These are phyloP conservation scores for Venturia oleaginea DNA, from an alignment of 2,329 filamentous ascomycete species.

Conservation along the genomic window DNA sequence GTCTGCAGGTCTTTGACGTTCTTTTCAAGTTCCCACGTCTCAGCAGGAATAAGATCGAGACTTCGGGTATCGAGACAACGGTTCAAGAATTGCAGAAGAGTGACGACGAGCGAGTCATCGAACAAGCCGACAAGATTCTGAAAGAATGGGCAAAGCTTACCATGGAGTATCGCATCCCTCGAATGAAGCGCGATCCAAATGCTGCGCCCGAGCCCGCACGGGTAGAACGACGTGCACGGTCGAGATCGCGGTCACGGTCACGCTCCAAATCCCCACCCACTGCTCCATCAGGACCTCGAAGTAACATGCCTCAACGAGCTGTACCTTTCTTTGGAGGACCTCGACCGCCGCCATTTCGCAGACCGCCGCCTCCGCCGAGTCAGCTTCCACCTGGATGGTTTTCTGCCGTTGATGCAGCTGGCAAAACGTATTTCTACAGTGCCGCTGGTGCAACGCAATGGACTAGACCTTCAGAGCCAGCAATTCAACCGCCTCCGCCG, in stretches of 20 bases:
- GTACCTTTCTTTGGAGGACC: slow-evolving; percentile 47
- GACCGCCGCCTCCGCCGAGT: slow-evolving; percentile 37
- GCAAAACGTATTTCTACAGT: slow-evolving; percentile 79
- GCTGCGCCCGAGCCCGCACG: slow-evolving; percentile 50
- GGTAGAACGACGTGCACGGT: slow-evolving; percentile 44
- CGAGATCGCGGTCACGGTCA: slow-evolving; percentile 39
- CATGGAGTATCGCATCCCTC: slow-evolving; percentile 83
- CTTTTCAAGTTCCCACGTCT: slow-evolving; percentile 80
- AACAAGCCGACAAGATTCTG: slow-evolving; percentile 61
- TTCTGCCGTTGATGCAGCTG: slow-evolving; percentile 58
- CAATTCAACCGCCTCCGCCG: slow-evolving; percentile 44
- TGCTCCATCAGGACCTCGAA: slow-evolving; percentile 43
- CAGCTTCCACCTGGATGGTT: slow-evolving; percentile 81
- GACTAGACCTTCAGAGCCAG: slow-evolving; percentile 64
- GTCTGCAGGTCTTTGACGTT: slow-evolving; percentile 82
- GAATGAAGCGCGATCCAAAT: slow-evolving; percentile 74
- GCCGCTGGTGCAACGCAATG: slow-evolving; percentile 70
- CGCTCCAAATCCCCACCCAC: slow-evolving; percentile 24
- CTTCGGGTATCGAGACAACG: slow-evolving; percentile 85
- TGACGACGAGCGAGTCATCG: slow-evolving; percentile 65
- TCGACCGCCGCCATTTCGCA: slow-evolving; percentile 31
- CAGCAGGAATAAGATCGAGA: slow-evolving; percentile 93
- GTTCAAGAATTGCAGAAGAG: slow-evolving; percentile 59
- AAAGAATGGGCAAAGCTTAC: slow-evolving; percentile 84
- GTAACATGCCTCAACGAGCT: slow-evolving; percentile 49